A percentile compares a stretch with the other conserved stretches of the same genome.
These are phyloP conservation scores for Aureobasidium melanogenum DNA, from an alignment of 2,329 filamentous ascomycete species.

Conservation along the genomic window DNA sequence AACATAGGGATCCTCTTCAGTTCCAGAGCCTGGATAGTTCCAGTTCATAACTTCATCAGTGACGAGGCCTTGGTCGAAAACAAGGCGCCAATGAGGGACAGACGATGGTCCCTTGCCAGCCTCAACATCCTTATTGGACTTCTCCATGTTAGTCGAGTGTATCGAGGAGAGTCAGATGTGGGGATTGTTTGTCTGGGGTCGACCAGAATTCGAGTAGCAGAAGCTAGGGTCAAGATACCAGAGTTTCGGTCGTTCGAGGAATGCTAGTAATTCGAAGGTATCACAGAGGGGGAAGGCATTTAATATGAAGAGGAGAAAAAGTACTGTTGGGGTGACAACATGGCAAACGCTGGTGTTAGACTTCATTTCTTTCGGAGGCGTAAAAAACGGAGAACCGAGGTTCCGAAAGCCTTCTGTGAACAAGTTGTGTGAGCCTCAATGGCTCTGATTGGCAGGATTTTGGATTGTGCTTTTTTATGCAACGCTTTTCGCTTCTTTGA, in stretches of 20 bases:
- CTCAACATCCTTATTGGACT: conserved; percentile 20
- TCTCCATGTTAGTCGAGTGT: conserved; percentile 1
- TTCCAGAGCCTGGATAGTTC: conserved; percentile 41
- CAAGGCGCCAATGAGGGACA: conserved; percentile 24
- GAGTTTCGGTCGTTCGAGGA: not conserved
- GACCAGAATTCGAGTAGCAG: not conserved
- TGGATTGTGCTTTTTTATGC: not conserved
- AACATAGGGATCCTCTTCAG: conserved; percentile 54
- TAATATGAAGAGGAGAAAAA: not conserved
- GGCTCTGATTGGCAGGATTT: not conserved
- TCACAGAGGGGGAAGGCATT: not conserved
- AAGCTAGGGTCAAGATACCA: not conserved
- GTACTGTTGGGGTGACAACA: conserved; percentile 11
- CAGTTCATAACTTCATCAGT: conserved; percentile 27
- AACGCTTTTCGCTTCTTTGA: not conserved
- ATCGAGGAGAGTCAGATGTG: not conserved
- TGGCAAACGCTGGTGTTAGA: not conserved
- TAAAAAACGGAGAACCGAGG: not conserved
- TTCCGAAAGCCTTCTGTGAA: not conserved
- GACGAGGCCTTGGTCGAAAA: conserved; percentile 25
- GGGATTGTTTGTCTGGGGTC: not conserved
- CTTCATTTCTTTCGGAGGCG: not conserved
- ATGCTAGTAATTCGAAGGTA: not conserved
- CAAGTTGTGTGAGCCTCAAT: not conserved
- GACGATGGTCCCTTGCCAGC: conserved; percentile 17